Conservation (phyloP, 257 asterid genomes). For the Buddleja alternifolia region DNA sequence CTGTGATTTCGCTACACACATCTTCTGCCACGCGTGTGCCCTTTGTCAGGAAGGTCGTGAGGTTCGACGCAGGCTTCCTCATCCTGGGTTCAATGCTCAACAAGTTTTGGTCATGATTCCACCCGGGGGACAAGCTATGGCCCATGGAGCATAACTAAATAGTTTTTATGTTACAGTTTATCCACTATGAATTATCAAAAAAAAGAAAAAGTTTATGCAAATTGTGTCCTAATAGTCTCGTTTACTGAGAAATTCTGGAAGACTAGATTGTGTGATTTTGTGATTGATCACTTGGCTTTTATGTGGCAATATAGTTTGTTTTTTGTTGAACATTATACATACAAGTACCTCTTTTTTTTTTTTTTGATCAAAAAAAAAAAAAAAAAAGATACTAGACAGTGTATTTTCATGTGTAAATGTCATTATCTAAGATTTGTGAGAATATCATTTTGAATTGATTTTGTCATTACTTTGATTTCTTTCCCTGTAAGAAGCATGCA, state of each 20-base stretch:
- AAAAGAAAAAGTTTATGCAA: conserved; percentile 3
- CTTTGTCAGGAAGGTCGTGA: conserved; percentile 98
- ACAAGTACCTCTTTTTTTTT: no score
- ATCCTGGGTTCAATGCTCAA: conserved; percentile 72
- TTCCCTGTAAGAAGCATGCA: no score
- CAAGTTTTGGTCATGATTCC: conserved; percentile 76
- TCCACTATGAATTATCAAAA: no score
- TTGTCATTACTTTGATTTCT: no score
- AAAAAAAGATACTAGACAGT: no score
- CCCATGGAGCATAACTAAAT: conserved; percentile 41
- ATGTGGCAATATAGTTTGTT: neutral
- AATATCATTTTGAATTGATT: no score
- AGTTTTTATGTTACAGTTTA: neutral
- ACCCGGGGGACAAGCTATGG: conserved; percentile 84
- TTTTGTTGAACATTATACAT: neutral
- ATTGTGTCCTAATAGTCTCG: neutral
- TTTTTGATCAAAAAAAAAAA: neutral
- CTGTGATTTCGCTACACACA: conserved; percentile 84
- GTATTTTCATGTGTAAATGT: neutral
- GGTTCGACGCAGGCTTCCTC: conserved; percentile 92
- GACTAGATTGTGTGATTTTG: conserved; percentile 9
- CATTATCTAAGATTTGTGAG: no score
- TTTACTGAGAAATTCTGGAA: conserved; percentile 12
- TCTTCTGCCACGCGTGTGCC: conserved; percentile 86
- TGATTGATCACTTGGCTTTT: neutral